phyloP scores from a whole-genome alignment of 495 filamentous ascomycete genomes.

The Copromyces sp. region DNA sequence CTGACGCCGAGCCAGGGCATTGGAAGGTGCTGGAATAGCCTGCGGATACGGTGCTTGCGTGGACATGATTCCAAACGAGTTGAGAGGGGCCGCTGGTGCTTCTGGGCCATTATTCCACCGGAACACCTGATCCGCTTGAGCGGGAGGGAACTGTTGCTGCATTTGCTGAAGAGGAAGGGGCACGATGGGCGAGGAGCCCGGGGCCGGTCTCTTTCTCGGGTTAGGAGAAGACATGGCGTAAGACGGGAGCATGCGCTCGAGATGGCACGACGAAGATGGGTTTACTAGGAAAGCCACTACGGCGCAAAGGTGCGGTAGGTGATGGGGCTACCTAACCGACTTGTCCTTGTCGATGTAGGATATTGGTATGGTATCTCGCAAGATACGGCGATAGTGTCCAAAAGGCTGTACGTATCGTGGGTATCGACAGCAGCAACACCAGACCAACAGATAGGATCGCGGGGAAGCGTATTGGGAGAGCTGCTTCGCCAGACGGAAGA shows the following conservation, averaged over 20 bases:
- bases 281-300: background rate
- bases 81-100: conserved; percentile 19
- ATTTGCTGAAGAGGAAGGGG: conserved; percentile 33
- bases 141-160: conserved; percentile 35
- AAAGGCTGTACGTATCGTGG: background rate
- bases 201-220: conserved; percentile 63
- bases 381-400: background rate
- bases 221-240: conserved; percentile 39
- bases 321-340: background rate
- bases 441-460: background rate
- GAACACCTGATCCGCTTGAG: conserved; percentile 29
- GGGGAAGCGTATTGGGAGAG: background rate
- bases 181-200: conserved; percentile 52
- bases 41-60: conserved; percentile 33
- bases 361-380: background rate
- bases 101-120: conserved; percentile 30
- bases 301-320: background rate
- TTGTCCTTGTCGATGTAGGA: background rate
- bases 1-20: conserved; percentile 54
- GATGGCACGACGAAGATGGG: background rate
- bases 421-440: background rate
- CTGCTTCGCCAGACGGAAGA: background rate
- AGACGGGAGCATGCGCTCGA: conserved; percentile 21
- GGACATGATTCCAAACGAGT: conserved; percentile 35
- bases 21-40: conserved; percentile 38